Evolutionary conservation across 768 basidiomycete species (phyloP).

Genomic region (Sistotremastrum niveocremeum): DNA sequence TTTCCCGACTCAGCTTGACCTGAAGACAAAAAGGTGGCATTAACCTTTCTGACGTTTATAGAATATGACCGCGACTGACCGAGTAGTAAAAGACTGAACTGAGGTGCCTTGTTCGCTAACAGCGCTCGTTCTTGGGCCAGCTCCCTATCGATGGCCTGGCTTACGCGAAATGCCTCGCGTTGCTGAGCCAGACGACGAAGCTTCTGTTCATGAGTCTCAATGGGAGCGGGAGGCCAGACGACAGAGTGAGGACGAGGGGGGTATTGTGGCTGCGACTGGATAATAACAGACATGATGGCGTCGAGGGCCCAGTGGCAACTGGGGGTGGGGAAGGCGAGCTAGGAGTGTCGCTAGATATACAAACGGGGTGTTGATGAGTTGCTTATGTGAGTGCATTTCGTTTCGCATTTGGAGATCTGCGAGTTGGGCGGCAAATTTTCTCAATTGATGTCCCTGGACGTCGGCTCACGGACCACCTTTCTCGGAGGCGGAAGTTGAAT

Average conservation of each 20-base stretch:
- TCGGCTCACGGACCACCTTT: no score
- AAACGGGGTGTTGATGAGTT: no score
- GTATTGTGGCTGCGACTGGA: no score
- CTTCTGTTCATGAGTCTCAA: constrained; percentile 31
- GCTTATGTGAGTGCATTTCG: no score
- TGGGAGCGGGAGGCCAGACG: constrained; percentile 10
- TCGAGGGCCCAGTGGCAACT: no score
- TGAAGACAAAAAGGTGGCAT: constrained; percentile 10
- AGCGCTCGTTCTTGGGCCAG: constrained; percentile 33
- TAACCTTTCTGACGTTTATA: neutral
- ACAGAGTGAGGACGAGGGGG: constrained; percentile 1
- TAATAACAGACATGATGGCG: no score
- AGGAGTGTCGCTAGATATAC: no score
- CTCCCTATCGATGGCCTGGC: constrained; percentile 42
- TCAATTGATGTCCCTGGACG: no score
- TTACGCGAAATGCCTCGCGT: constrained; percentile 35
- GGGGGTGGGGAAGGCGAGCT: no score
- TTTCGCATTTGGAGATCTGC: no score
- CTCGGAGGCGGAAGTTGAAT: no score
- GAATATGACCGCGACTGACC: constrained; percentile 23
- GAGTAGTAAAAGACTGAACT: constrained; percentile 41
- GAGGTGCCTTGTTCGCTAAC: constrained; percentile 22
- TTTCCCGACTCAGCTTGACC: constrained; percentile 61
- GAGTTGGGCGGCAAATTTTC: no score
- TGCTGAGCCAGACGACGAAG: constrained; percentile 28